Evolutionary conservation across 2,329 filamentous ascomycete genomes (phyloP), one percentile per base, ranked within the genome.

Genomic region (Pseudocercospora eumusae): DNA sequence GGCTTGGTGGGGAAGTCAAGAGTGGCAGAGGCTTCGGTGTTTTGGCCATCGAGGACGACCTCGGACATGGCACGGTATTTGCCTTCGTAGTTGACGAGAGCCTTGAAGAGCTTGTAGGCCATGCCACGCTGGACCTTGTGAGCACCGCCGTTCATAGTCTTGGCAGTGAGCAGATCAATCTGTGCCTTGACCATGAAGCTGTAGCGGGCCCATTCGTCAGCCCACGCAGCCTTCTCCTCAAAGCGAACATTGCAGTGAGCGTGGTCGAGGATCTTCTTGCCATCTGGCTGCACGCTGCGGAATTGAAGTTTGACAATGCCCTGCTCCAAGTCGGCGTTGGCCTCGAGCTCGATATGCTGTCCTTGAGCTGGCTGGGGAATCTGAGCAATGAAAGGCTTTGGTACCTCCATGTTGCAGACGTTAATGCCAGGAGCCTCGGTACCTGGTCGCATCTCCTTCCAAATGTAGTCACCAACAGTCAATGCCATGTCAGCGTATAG

Each of bases 81-180:
- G 61, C 80, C 78, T 61, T 82, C 80, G 67, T 86, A 86, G 55
- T 81, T 81, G 40, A 86, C 84, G 31, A 86, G 76, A 57, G 82
- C 79, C 70, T 82, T 82, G 77, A 86, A 86, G 56, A 88, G 82
- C 77, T 92, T 93, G 82, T 95, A 95, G 13, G 88, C 88, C 78
- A 92, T 85, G 33, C 88, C 88, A 25, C 88, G 86, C 55, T 88
- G 84, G 64, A 92, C 84, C 77, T 90, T 89, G 73, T 89, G 88
- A 27, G 88, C 88, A 60, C 84, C 83, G 42, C 89, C 89, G 33
- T 80, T 82, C 69, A 84, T 78, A 59, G 89, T 87, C 62, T 86
- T 88, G 64, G 84, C 82, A 69, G 86, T 84, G 72, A 93, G 86
- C 36, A 92, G 80, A 72, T 92, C 80, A 60, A 83, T 78, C 71